A percentile compares a stretch with the other conserved stretches of the same genome.
Evolutionary conservation across 257 asterid genomes (phyloP).

Genomic region (Catharanthus roseus): DNA sequence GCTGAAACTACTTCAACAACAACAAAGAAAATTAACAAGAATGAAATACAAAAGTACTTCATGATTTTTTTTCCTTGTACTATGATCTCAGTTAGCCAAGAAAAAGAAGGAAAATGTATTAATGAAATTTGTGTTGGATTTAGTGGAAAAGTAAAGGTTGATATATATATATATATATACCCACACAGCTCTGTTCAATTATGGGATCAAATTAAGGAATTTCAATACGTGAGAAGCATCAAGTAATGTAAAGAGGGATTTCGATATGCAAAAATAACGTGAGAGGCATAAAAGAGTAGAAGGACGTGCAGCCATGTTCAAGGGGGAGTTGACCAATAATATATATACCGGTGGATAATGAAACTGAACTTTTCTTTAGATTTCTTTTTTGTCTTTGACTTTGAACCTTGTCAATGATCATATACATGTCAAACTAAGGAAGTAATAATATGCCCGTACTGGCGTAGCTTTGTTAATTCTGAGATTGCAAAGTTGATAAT

Average conservation of each 20-base stretch:
- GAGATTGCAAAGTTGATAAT: too few species aligned
- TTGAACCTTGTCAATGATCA: neutral
- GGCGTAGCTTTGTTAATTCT: too few species aligned
- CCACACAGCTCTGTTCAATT: neutral
- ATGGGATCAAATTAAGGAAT: neutral
- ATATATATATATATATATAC: conserved; percentile 1
- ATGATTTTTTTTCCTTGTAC: conserved; percentile 5
- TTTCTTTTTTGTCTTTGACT: neutral
- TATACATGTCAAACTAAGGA: too few species aligned
- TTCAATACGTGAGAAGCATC: conserved; percentile 13
- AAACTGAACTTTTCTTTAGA: too few species aligned
- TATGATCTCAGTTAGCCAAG: neutral
- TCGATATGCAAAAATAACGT: neutral
- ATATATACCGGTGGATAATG: too few species aligned
- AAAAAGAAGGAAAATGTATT: neutral
- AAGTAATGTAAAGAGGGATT: neutral
- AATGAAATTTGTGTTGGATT: neutral
- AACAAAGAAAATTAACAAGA: conserved; percentile 6
- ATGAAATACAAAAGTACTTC: conserved; percentile 3
- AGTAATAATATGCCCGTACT: too few species aligned
- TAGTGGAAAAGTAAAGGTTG: neutral
- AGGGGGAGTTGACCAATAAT: neutral
- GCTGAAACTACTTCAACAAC: conserved; percentile 15
- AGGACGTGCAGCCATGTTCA: conserved; percentile 18
- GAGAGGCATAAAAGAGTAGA: conserved; percentile 3